Conservation (phyloP, 2,329 filamentous ascomycete genomes). For the Epicoccum nigrum region DNA sequence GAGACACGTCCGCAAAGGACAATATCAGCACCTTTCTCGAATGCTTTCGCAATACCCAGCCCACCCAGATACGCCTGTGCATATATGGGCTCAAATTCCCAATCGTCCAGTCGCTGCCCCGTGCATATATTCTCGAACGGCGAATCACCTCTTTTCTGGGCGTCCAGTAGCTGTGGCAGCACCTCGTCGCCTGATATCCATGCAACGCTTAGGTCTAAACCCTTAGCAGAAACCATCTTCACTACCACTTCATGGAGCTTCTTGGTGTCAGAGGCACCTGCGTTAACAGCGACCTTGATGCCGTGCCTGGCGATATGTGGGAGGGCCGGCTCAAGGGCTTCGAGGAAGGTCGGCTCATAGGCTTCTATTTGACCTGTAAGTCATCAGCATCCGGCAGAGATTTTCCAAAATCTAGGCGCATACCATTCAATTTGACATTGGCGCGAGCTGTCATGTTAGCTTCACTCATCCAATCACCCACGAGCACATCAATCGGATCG, state of each 20-base stretch:
- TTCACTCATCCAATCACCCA: constrained; percentile 43
- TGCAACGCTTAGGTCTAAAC: constrained; percentile 40
- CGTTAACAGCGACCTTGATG: constrained; percentile 46
- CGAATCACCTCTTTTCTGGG: constrained; percentile 46
- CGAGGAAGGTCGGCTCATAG: constrained; percentile 60
- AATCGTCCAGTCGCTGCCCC: constrained; percentile 45
- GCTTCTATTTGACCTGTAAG: constrained; percentile 43
- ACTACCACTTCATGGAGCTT: constrained; percentile 34
- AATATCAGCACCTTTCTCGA: constrained; percentile 51
- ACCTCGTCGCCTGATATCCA: constrained; percentile 55
- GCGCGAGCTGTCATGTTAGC: constrained; percentile 40
- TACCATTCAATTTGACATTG: constrained; percentile 32
- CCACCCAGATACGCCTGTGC: constrained; percentile 53
- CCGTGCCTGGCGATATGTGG: constrained; percentile 38
- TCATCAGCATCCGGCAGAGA: constrained; percentile 1
- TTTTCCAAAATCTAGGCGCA: too few species aligned
- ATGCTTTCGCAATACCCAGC: constrained; percentile 51
- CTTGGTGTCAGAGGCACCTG: constrained; percentile 41
- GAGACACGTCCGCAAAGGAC: constrained; percentile 54
- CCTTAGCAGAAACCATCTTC: constrained; percentile 30
- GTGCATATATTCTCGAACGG: constrained; percentile 48
- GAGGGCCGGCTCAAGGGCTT: constrained; percentile 53
- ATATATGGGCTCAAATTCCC: constrained; percentile 44
- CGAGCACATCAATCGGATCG: constrained; percentile 42
- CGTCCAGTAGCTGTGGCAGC: constrained; percentile 41